Base-by-base conservation (phyloP, 805 yeast species). In the Wickerhamomyces xylosicus region DNA sequence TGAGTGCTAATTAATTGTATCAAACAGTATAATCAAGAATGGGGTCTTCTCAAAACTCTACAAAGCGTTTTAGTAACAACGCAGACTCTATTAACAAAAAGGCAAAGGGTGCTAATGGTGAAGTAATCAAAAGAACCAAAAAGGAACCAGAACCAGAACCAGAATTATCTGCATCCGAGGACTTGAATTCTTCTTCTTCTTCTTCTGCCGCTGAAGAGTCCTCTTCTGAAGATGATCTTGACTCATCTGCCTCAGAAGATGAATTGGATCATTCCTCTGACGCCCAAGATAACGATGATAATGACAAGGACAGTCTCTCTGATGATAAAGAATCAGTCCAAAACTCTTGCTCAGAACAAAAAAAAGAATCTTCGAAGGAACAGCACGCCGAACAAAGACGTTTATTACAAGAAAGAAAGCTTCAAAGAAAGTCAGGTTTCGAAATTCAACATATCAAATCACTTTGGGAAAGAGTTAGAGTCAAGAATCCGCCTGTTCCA, bases 381-480 rank as follows among this genome's bases (percentile, higher is more conserved):
- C 77, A 74, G 49, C 94, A 85, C 56, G 79, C 79, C 21, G 95
- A 85, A 57, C 96, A 90, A 62, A 79, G 79, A 58, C 77, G 77
- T 52, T 56, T 79, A 31, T 67, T 82, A 31, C 74, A 76, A 41
- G 96, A 89, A 57, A 77, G 98, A 63, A 90, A 89, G 61, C 65
- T 85, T 47, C 77, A 79, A 56, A 78, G 95, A 66, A 85, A 82
- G 56, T 73, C 92, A n/a, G 97, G 97, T 52, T 63, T 64, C 29
- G 85, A 82, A 61, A 87, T 90, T 37, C 86, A 85, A 59, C 73
- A 76, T 48, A 86, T 90, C 61, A 90, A 90, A 60, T 67, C 72
- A 25, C 58, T 90, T 33, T 90, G 98, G 98, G 97, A 89, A 66
- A 77, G 74, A 58, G 67, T 90, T 52, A 76, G 97, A 62, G 90